phyloP scores from a whole-genome alignment of 768 basidiomycete genomes.

The Lenzites betulinus region DNA sequence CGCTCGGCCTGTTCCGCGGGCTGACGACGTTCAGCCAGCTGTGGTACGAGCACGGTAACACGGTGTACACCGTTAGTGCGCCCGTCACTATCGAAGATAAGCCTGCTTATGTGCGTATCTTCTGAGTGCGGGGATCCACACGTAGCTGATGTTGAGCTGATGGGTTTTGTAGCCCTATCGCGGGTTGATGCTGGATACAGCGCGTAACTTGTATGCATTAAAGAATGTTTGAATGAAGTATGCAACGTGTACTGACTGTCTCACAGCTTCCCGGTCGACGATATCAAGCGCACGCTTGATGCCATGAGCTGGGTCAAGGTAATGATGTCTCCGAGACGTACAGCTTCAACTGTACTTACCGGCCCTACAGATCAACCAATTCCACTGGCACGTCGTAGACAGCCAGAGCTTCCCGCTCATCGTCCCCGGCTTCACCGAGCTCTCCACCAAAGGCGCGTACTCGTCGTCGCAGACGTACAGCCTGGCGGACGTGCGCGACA shows the following conservation, averaged over 20 bases:
- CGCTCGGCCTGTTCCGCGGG: slow-evolving; percentile 69
- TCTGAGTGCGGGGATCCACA: too few species aligned
- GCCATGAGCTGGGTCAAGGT: slow-evolving; percentile 56
- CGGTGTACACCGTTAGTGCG: slow-evolving; percentile 54
- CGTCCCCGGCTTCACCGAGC: slow-evolving; percentile 39
- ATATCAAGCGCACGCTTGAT: slow-evolving; percentile 70
- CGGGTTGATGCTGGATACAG: slow-evolving; percentile 80
- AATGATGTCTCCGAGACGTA: neutral
- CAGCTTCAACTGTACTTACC: neutral
- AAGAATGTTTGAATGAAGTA: slow-evolving; percentile 1
- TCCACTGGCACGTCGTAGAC: slow-evolving; percentile 53
- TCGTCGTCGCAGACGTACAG: slow-evolving; percentile 37
- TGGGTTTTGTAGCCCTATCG: slow-evolving; percentile 57
- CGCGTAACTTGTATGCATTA: slow-evolving; percentile 54
- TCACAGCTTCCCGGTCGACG: slow-evolving; percentile 57
- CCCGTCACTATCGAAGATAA: slow-evolving; percentile 62
- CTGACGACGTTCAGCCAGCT: slow-evolving; percentile 73
- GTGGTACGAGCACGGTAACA: slow-evolving; percentile 54
- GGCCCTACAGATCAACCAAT: slow-evolving; percentile 42
- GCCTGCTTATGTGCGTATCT: slow-evolving; percentile 60
- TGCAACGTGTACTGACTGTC: too few species aligned
- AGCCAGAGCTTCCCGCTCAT: slow-evolving; percentile 53
- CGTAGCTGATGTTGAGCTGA: neutral
- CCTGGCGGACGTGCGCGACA: slow-evolving; percentile 38
- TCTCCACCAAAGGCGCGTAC: slow-evolving; percentile 48